These are phyloP conservation scores for Taphrina sp. DNA, from an alignment of 1,139 yeast genomes.

Conservation along the genomic window DNA sequence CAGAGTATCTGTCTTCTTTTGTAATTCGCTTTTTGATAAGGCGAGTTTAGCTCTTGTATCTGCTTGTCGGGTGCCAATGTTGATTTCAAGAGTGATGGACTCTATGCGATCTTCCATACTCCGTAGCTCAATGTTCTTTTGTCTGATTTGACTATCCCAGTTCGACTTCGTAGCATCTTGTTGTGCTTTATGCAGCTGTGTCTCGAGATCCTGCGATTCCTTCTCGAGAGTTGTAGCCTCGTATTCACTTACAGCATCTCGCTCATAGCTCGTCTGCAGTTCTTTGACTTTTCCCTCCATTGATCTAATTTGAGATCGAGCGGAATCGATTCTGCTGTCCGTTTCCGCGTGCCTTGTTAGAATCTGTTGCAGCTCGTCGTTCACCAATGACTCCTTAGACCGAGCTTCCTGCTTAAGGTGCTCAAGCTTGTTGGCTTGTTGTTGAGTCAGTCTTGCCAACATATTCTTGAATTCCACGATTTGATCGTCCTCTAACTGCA, in stretches of 20 bases:
- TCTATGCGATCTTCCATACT: slow-evolving; percentile 49
- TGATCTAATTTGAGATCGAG: slow-evolving; percentile 45
- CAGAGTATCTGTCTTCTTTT: slow-evolving; percentile 20
- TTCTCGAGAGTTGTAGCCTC: slow-evolving; percentile 47
- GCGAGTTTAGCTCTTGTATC: slow-evolving; percentile 38
- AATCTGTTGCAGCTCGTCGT: slow-evolving; percentile 41
- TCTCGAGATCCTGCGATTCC: slow-evolving; percentile 41
- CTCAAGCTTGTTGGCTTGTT: slow-evolving; percentile 36
- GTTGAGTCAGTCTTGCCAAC: slow-evolving; percentile 36
- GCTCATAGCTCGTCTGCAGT: slow-evolving; percentile 47
- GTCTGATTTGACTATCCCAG: slow-evolving; percentile 32
- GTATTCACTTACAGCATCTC: slow-evolving; percentile 49
- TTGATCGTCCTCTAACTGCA: slow-evolving; percentile 34
- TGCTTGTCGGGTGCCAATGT: slow-evolving; percentile 43
- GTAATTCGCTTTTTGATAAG: slow-evolving; percentile 34
- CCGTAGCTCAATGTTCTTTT: slow-evolving; percentile 42
- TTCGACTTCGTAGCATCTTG: slow-evolving; percentile 31
- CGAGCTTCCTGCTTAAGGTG: slow-evolving; percentile 33
- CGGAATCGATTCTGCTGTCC: slow-evolving; percentile 49
- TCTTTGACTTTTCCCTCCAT: slow-evolving; percentile 44
- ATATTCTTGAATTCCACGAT: slow-evolving; percentile 35
- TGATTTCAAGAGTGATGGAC: slow-evolving; percentile 48
- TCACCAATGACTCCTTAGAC: slow-evolving; percentile 39
- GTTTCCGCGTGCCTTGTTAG: slow-evolving; percentile 48
- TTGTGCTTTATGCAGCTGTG: slow-evolving; percentile 34